Base-by-base conservation (phyloP, 257 asterid genomes). In the Oldenlandia corymbosa region DNA sequence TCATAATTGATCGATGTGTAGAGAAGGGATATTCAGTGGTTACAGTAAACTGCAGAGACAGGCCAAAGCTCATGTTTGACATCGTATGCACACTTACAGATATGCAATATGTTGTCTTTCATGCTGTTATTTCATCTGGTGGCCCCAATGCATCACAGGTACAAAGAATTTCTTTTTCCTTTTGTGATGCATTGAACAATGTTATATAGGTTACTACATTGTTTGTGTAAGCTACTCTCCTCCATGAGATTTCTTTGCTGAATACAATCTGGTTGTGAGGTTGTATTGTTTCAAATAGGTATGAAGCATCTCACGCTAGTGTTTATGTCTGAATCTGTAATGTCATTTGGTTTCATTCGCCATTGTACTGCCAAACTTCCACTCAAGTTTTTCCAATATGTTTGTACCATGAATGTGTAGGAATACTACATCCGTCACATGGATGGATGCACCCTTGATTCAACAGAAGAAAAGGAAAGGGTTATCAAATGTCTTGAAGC, bases 11-110 rank as follows among this genome's bases (percentile, higher is more conserved):
- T 18, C 78, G 79, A 30, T 88, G 97, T 51, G 83, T 75, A 60
- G 99, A 92, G 84, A 92, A 89, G 72, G 96, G 87, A 42, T 92
- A 92, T 72, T 89, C 79, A 0, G 95, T 92, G 76, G 96, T 92
- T 42, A 84, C 75, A 62, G 96, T 92, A 5, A 92, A 64, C 78
- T 92, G 97, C 86, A 92, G 77, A 69, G 99, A 92, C 72, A 80
- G 97, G 67, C 74, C 99, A 14, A 92, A 92, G 70, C 97, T 92
- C 69, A 83, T 92, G 99, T 89, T 89, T 66, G 99, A 92, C 67
- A 92, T 92, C 12, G 99, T 92, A 72, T 92, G 95, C 84, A 92
- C 99, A 20, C 96, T 92, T 27, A 92, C 97, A 2, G 99, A 92
- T 62, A 83, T 92, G 97, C 84, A 88, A 70, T 91, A 83, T 54